Percentiles rank a stretch among this genome's conserved stretches.
Evolutionary conservation across 2,329 filamentous ascomycete genomes (phyloP).

Genomic region (Sporothrix curviconia): DNA sequence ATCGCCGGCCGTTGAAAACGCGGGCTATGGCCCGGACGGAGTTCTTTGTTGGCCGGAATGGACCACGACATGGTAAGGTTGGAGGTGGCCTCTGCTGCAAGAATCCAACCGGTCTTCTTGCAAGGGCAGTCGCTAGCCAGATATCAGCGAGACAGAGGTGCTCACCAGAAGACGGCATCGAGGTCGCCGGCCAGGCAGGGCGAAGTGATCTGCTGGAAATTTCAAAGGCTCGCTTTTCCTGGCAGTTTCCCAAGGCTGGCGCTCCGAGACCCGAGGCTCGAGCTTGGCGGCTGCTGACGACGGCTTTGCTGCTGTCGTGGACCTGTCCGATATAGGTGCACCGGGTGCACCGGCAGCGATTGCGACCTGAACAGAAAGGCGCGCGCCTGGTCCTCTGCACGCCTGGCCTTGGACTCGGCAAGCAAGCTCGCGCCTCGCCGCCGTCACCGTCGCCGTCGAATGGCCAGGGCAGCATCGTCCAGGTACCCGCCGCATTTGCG

Average conservation of each 20-base stretch:
- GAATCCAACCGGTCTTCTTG: no score
- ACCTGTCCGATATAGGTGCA: no score
- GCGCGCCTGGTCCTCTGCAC: no score
- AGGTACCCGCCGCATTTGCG: conserved; percentile 51
- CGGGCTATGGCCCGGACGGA: no score
- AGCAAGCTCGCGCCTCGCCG: conserved; percentile 9
- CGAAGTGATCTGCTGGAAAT: conserved; percentile 36
- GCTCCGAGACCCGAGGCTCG: conserved; percentile 14
- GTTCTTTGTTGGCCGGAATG: no score
- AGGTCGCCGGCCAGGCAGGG: conserved; percentile 38
- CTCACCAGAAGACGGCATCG: conserved; percentile 30
- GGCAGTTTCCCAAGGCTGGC: conserved; percentile 25
- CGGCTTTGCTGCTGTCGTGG: no score
- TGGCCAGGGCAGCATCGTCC: conserved; percentile 22
- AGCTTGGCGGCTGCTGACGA: no score
- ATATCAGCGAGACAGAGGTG: conserved; percentile 28
- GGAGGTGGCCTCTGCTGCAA: no score
- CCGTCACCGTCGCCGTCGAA: conserved; percentile 18
- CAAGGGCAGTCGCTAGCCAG: conserved; percentile 30
- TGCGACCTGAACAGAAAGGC: no score
- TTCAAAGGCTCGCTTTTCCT: conserved; percentile 32
- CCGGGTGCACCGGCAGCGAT: no score
- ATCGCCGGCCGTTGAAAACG: no score
- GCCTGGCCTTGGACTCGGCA: neutral
- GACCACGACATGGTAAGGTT: no score